Percentiles rank a stretch among this genome's conserved stretches.
Evolutionary conservation across 106 monocot genomes (phyloP).

Genomic region (Acanthochlamys bracteata): DNA sequence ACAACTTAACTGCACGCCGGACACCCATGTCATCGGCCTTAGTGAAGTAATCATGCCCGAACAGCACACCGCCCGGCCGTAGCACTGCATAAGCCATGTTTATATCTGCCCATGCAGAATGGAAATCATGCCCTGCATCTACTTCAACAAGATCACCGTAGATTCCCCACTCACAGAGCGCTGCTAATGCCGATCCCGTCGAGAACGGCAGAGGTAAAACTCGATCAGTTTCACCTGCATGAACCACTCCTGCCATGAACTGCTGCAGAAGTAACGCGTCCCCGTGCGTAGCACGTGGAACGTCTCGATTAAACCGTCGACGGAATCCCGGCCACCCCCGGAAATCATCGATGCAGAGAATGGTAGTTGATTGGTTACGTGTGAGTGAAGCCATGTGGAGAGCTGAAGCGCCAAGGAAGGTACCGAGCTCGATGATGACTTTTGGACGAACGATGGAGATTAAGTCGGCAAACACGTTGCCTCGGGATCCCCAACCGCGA

Average conservation of each 20-base stretch:
- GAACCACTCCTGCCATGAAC: conserved; percentile 51
- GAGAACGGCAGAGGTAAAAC: conserved; percentile 63
- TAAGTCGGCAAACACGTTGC: conserved; percentile 41
- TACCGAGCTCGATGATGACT: conserved; percentile 65
- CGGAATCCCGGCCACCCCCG: conserved; percentile 67
- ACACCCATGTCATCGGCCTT: conserved; percentile 45
- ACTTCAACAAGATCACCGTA: conserved; percentile 70
- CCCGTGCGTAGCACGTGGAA: conserved; percentile 22
- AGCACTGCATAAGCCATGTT: conserved; percentile 56
- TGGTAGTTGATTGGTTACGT: conserved; percentile 30
- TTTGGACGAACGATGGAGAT: conserved; percentile 35
- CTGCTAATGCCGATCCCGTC: conserved; percentile 33
- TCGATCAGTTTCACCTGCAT: conserved; percentile 18
- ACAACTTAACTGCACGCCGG: conserved; percentile 50
- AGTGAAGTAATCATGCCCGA: conserved; percentile 61
- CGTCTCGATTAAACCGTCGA: conserved; percentile 18
- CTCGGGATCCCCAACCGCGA: conserved; percentile 56
- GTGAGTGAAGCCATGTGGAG: conserved; percentile 71
- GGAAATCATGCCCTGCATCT: conserved; percentile 82
- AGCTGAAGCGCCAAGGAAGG: conserved; percentile 80
- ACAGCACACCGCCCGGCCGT: conserved; percentile 52
- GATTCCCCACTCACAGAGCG: conserved; percentile 56
- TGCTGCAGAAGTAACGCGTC: conserved; percentile 51
- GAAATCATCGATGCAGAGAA: conserved; percentile 80
- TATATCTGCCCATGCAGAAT: conserved; percentile 66